Evolutionary conservation across 257 asterid genomes (phyloP).

Genomic region (Ligustrum vulgare): DNA sequence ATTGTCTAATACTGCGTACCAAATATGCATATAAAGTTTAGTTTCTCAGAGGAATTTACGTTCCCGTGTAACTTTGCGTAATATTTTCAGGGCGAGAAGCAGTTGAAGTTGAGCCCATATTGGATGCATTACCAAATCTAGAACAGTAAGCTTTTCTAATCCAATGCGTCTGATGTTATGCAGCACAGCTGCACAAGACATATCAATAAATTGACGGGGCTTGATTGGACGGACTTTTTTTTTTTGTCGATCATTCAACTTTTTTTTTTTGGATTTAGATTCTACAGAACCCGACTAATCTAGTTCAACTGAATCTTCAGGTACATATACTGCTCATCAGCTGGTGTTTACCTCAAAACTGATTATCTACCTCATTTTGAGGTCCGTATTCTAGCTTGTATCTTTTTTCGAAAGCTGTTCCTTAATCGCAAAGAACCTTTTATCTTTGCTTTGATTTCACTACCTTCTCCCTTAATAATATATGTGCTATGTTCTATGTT

Average conservation of each 20-base stretch:
- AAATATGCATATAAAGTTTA: background rate
- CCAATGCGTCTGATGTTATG: conserved; percentile 1
- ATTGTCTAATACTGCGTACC: background rate
- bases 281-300: background rate
- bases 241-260: background rate
- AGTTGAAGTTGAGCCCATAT: conserved; percentile 79
- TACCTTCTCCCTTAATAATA: background rate
- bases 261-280: background rate
- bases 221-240: background rate
- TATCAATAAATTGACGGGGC: too few species aligned
- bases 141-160: conserved; percentile 65
- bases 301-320: conserved; percentile 36
- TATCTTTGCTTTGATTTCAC: background rate
- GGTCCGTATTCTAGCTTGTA: conserved; percentile 35
- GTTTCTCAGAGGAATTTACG: background rate
- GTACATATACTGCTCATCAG: conserved; percentile 91
- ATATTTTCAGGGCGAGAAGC: conserved; percentile 82
- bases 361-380: conserved; percentile 73
- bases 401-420: too few species aligned
- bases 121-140: conserved; percentile 86
- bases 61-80: conserved; percentile 3
- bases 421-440: background rate
- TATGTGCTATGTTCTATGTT: background rate
- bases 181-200: too few species aligned
- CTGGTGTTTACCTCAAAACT: conserved; percentile 83